These are phyloP conservation scores for Cucurbitaria berberidis DNA, from an alignment of 2,329 filamentous ascomycete species.

Conservation along the genomic window DNA sequence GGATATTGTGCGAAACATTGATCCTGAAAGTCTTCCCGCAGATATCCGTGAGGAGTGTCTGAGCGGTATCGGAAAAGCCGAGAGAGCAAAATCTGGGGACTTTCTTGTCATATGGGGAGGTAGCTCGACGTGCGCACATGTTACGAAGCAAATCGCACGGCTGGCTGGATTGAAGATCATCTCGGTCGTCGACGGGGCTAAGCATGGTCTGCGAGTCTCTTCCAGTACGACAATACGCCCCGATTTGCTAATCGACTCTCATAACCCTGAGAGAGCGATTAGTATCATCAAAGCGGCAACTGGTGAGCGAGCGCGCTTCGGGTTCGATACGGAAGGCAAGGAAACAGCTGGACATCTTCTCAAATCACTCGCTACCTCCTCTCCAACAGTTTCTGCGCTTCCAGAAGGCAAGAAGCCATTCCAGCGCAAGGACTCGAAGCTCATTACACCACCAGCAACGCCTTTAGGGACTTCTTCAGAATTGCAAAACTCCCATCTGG, in stretches of 20 bases:
- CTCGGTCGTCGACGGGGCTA: slow-evolving; percentile 69
- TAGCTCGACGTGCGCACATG: slow-evolving; percentile 72
- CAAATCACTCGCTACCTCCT: slow-evolving; percentile 53
- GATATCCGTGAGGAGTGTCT: slow-evolving; percentile 71
- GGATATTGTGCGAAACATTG: slow-evolving; percentile 56
- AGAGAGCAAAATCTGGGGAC: slow-evolving; percentile 66
- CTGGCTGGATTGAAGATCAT: slow-evolving; percentile 69
- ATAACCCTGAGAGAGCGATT: slow-evolving; percentile 69
- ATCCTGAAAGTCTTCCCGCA: slow-evolving; percentile 58
- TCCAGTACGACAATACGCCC: slow-evolving; percentile 55
- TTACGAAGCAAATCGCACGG: slow-evolving; percentile 71
- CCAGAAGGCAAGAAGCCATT: slow-evolving; percentile 18
- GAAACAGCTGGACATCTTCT: slow-evolving; percentile 67
- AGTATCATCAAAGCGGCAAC: slow-evolving; percentile 68
- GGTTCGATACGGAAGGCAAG: slow-evolving; percentile 70
- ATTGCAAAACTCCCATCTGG: slow-evolving; percentile 59
- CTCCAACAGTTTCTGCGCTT: slow-evolving; percentile 7
- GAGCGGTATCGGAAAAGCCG: slow-evolving; percentile 57
- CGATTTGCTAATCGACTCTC: slow-evolving; percentile 72
- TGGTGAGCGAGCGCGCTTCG: slow-evolving; percentile 66
- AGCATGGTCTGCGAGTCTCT: slow-evolving; percentile 60
- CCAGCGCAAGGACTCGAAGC: slow-evolving; percentile 13
- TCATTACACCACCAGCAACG: slow-evolving; percentile 39
- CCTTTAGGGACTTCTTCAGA: slow-evolving; percentile 23
- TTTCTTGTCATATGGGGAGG: slow-evolving; percentile 78